Conservation (phyloP, 2,329 filamentous ascomycete genomes). For the Decorospora gaudefroyi region DNA sequence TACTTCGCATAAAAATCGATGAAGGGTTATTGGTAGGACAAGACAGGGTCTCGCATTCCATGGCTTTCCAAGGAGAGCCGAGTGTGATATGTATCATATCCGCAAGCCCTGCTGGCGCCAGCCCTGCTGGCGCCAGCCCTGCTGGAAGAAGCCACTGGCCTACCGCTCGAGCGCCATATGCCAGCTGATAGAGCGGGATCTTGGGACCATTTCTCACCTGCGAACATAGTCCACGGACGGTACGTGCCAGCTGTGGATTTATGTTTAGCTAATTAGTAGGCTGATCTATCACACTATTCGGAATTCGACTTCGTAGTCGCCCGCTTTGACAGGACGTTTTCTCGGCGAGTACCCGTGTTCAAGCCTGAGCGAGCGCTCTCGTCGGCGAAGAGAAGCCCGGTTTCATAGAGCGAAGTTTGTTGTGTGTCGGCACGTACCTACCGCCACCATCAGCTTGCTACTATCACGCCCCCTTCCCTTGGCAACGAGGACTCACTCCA, state of each 20-base stretch:
- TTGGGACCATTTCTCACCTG: conserved; percentile 22
- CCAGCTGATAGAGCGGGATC: conserved; percentile 23
- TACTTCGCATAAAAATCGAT: too few relatives aligned
- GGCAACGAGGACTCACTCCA: too few relatives aligned
- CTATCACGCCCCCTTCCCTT: too few relatives aligned
- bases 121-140: too few relatives aligned
- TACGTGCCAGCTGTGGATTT: not conserved
- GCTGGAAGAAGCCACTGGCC: too few relatives aligned
- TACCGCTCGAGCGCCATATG: conserved; percentile 30
- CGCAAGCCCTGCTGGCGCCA: too few relatives aligned
- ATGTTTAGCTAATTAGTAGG: too few relatives aligned
- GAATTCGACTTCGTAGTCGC: conserved; percentile 29
- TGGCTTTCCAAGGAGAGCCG: too few relatives aligned
- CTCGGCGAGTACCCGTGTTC: conserved; percentile 21
- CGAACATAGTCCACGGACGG: too few relatives aligned
- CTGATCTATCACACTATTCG: conserved; percentile 15
- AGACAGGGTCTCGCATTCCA: too few relatives aligned
- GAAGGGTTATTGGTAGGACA: too few relatives aligned
- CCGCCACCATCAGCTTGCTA: not conserved
- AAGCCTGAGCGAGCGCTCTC: conserved; percentile 28
- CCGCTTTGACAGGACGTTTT: conserved; percentile 22
- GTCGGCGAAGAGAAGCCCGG: conserved; percentile 17
- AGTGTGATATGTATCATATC: too few relatives aligned
- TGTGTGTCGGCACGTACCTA: conserved; percentile 25
- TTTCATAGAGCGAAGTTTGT: conserved; percentile 23